Percentiles rank a stretch among this genome's conserved stretches.
phyloP scores from a whole-genome alignment of 441 rosid genomes.

The Adansonia rubrostipa region DNA sequence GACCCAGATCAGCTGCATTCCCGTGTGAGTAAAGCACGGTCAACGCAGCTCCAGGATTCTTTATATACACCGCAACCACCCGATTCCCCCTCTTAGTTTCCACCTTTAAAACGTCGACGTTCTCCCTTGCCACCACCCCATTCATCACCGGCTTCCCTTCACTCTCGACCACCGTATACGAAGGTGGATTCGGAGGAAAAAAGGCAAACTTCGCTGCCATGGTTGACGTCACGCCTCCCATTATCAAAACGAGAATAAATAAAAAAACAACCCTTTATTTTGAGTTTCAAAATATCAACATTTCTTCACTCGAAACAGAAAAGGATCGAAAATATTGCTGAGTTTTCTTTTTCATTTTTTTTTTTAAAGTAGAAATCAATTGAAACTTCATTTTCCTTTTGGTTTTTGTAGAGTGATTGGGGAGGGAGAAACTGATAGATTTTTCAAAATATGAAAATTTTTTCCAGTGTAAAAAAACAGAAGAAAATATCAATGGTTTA shows the following conservation, averaged over 20 bases:
- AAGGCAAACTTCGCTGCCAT: constrained; percentile 94
- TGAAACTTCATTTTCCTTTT: neutral
- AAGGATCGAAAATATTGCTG: neutral
- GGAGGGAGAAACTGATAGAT: neutral
- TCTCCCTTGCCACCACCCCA: constrained; percentile 57
- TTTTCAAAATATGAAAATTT: neutral
- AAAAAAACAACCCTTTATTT: neutral
- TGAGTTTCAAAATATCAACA: neutral
- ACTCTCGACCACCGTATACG: constrained; percentile 56
- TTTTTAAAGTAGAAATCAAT: neutral
- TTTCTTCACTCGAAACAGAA: neutral
- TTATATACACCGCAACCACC: constrained; percentile 74
- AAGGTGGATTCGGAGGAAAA: constrained; percentile 88
- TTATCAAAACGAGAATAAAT: constrained; percentile 31
- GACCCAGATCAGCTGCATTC: constrained; percentile 75
- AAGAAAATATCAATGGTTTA: neutral
- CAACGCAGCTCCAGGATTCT: constrained; percentile 68
- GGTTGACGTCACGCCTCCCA: constrained; percentile 87
- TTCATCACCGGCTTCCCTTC: constrained; percentile 62
- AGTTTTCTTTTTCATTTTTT: neutral
- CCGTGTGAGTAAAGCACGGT: constrained; percentile 84
- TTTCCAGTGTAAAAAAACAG: neutral
- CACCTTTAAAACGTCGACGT: constrained; percentile 66
- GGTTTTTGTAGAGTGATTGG: neutral
- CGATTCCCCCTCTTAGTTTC: constrained; percentile 79